A percentile compares a stretch with the other conserved stretches of the same genome.
phyloP scores from a whole-genome alignment of 768 basidiomycete genomes.

The Rhizopogon vinicolor region DNA sequence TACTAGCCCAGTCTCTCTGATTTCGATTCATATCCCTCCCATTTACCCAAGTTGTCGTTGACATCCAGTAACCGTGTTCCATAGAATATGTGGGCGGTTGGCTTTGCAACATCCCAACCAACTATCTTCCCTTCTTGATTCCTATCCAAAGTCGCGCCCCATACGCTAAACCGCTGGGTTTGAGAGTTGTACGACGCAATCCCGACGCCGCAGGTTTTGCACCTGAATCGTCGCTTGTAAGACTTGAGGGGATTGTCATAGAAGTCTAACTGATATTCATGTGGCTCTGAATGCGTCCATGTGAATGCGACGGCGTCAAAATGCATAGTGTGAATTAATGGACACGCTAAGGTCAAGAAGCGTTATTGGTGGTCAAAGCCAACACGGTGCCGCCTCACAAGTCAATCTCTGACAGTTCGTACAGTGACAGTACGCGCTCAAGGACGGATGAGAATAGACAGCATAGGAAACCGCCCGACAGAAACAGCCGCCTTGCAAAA shows the following conservation, averaged over 20 bases:
- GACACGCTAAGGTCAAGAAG: conserved; percentile 38
- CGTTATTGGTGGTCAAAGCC: conserved; percentile 1
- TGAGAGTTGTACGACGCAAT: conserved; percentile 51
- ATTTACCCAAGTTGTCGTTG: conserved; percentile 53
- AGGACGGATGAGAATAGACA: conserved; percentile 42
- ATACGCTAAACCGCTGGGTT: conserved; percentile 48
- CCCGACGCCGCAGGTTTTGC: conserved; percentile 53
- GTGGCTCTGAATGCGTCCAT: conserved; percentile 45
- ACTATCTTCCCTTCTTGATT: conserved; percentile 46
- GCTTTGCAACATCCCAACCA: conserved; percentile 51
- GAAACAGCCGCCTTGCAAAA: conserved; percentile 51
- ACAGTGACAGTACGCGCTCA: conserved; percentile 68
- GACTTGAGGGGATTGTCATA: conserved; percentile 47
- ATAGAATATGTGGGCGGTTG: conserved; percentile 62
- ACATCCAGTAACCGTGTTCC: conserved; percentile 56
- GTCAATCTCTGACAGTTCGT: conserved; percentile 60
- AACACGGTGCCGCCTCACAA: conserved; percentile 29
- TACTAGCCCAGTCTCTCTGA: conserved; percentile 32
- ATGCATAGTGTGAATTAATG: conserved; percentile 61
- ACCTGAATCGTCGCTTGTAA: conserved; percentile 59
- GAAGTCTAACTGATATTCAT: conserved; percentile 34
- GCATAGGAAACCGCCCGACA: conserved; percentile 49
- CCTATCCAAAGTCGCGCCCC: conserved; percentile 53
- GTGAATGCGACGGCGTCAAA: conserved; percentile 44
- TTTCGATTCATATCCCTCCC: conserved; percentile 56